Base-by-base conservation (phyloP, 148 eudicot genomes). In the Chenopodium formosanum region DNA sequence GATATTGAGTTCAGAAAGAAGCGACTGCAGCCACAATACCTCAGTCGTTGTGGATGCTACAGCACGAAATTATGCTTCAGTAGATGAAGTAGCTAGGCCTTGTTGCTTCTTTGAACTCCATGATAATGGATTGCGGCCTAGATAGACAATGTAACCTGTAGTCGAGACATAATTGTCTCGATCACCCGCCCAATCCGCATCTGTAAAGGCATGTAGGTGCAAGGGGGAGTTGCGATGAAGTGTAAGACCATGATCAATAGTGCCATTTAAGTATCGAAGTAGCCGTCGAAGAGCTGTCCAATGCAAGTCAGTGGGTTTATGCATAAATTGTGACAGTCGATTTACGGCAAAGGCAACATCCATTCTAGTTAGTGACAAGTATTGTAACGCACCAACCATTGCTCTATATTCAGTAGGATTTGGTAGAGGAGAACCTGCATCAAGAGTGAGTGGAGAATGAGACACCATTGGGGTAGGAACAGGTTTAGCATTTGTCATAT, bases 71-170 rank as follows among this genome's bases (percentile, higher is more conserved):
- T 77, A 31, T 9, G 79, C 79, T 23, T 77, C 70, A 4, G 79
- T 77, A 11, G 79, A 77, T n/a, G 79, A 63, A 0, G 52, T 50
- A 20, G 79, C 70, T 1, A 77, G 0, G 0, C 69, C 65, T 14
- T 27, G 48, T 58, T 77, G 79, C n/a, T 77, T 77, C 12, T 63
- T 77, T 0, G 79, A 62, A 8, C 68, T 53, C 79, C 70, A 77
- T 14, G 70, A 77, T 3, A 77, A 29, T 2, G 65, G 12, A 20
- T 62, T 60, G 0, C 48, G 12, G 14, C 79, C 79, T 9, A 53
- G 48, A 22, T 25, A 77, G 11, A 77, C 44, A 32, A 68, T 32
- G 23, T 68, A 31, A 9, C 19, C 64, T 4, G 64, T 14, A 14
- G 64, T 60, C 5, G 64, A 14, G 64, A 60, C n/a, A 20, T 10